These are phyloP conservation scores for Colletotrichum sp. DNA, from an alignment of 2,329 filamentous ascomycete genomes.

Conservation along the genomic window DNA sequence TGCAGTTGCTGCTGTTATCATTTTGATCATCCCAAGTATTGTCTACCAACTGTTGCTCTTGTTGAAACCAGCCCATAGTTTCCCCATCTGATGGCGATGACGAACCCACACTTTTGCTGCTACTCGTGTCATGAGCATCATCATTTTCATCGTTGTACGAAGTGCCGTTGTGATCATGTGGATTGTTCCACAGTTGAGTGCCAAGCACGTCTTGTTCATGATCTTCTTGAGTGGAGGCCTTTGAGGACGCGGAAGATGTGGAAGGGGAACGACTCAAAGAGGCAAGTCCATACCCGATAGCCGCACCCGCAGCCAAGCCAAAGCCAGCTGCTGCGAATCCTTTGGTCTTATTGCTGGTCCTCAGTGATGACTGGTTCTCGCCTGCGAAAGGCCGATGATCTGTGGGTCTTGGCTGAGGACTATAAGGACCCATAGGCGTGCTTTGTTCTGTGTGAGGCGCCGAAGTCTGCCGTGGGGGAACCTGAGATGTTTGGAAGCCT, in stretches of 20 bases:
- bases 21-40: background rate
- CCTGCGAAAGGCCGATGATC: background rate
- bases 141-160: background rate
- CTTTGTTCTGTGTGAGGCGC: background rate
- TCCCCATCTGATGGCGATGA: background rate
- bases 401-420: background rate
- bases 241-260: background rate
- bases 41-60: too few species aligned
- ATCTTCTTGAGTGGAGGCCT: background rate
- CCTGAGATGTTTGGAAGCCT: background rate
- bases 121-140: background rate
- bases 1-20: background rate
- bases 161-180: background rate
- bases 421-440: background rate
- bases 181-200: background rate
- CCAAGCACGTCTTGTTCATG: background rate
- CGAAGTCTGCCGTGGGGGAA: background rate
- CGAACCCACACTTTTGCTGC: background rate
- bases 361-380: too few species aligned
- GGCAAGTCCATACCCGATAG: background rate
- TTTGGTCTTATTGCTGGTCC: background rate
- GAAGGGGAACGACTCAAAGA: background rate
- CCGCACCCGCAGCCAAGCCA: background rate
- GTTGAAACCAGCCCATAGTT: background rate
- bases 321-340: background rate